Evolutionary conservation across 352 stramenopile species (phyloP), one percentile per base, ranked within the genome.

Genomic region (Phytophthora sansomeana): DNA sequence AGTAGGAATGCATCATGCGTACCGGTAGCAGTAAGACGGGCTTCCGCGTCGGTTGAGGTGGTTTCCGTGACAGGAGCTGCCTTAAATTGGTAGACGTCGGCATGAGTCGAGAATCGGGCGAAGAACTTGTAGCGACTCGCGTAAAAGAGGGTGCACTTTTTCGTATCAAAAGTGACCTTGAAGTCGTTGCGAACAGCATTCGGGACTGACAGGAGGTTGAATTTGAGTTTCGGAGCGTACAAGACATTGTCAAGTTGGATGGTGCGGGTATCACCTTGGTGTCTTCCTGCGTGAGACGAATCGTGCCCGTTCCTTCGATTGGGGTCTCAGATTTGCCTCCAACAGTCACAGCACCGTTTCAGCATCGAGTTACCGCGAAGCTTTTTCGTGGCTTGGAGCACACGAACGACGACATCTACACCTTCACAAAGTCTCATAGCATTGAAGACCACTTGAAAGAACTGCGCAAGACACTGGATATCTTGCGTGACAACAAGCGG

Each of bases 211-310:
- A 59, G 16, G 8, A 59, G 26, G 42, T 59, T 59, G 24, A 58
- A 58, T 19, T 48, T 46, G 14, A 58, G 50, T 2, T 58, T 24
- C 11, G 50, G 50, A 16, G 50, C 35, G 21, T 58, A 48, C 29
- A 58, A 21, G 13, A 58, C 33, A 32, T 58, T 58, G 50, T 47
- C 21, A 13, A 58, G 50, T 17, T 19, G 32, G 50, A 58, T 51
- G 5, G 33, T 38, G 8, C 33, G 33, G 33, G 33, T 6, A 10
- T 10, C 6, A 4, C 33, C 33, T 38, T 38, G 33, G 33, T 10
- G 33, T 38, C n/a, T n/a, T n/a, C n/a, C n/a, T n/a, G n/a, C n/a
- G n/a, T n/a, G n/a, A n/a, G n/a, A n/a, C n/a, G n/a, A n/a, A n/a
- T n/a, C n/a, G n/a, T n/a, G n/a, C n/a, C n/a, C n/a, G n/a, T n/a